Evolutionary conservation across 2,329 filamentous ascomycete genomes (phyloP), one percentile per base, ranked within the genome.

Genomic region (Venturia pyrina): DNA sequence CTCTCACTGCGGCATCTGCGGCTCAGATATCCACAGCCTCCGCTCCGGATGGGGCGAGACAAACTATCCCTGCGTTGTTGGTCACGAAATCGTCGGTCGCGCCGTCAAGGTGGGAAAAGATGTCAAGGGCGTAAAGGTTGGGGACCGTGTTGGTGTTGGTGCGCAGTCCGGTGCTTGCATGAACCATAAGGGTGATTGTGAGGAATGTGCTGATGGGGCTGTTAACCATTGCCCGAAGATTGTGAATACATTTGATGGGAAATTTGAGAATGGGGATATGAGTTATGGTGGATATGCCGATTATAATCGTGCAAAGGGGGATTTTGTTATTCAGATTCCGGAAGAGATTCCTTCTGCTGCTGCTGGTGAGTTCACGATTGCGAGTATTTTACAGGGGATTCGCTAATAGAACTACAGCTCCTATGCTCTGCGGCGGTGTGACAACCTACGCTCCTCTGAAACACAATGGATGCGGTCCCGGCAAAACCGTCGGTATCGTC

Each of bases 371-470:
- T 37, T 17, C 41, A 13, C 13, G 5, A 5, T 43, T 17, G 41
- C 41, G 41, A 17, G 41, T 1, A 17, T 5, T 40, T 40, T 10
- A 5, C 2, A 40, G 1, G 13, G 2, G 13, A 40, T 43, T 43
- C 5, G 41, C 41, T 43, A 17, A 43, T 17, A 17, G 11, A 13
- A 13, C 10, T 2, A 43, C 13, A 43, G 41, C 89, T 1, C 89
- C 90, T 0, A 86, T 95, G 79, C 81, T 93, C 37, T 93, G 90
- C 72, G 90, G 86, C 1, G 90, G 91, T 1, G 82, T 93, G 64
- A 95, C 90, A 0, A 83, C 88, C 0, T 95, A 84, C 73, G 83
- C 83, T 5, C 90, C 90, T 0, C 76, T 95, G 19, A 82, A 82
- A 62, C 82, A 87, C 37, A 86, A 89, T 44, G 85, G 84, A 1